Evolutionary conservation across 2,329 filamentous ascomycete genomes (phyloP).

Genomic region (Hypoxylon sp.): DNA sequence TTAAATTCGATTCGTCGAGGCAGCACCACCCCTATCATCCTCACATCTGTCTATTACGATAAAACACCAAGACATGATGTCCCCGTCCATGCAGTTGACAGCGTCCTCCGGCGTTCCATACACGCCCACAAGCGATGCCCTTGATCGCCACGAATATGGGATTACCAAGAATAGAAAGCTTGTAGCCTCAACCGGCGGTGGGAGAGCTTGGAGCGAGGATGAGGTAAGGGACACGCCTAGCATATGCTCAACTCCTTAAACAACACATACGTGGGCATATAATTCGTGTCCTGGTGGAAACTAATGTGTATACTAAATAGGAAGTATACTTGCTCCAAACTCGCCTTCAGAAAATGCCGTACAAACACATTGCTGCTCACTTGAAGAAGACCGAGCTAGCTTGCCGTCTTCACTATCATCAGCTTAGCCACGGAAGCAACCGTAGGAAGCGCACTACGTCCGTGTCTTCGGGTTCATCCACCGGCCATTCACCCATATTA

Average conservation of each 20-base stretch:
- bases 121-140: slow-evolving; percentile 66
- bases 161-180: slow-evolving; percentile 77
- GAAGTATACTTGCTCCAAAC: slow-evolving; percentile 88
- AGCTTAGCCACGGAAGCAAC: slow-evolving; percentile 85
- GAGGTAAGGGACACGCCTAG: slow-evolving; percentile 70
- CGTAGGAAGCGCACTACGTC: slow-evolving; percentile 83
- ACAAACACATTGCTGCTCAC: slow-evolving; percentile 89
- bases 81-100: slow-evolving; percentile 65
- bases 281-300: slow-evolving; percentile 3
- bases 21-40: slow-evolving; percentile 53
- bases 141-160: slow-evolving; percentile 71
- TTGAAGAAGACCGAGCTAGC: slow-evolving; percentile 90
- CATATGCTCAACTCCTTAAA: slow-evolving; percentile 9
- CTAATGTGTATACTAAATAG: slow-evolving; percentile 59
- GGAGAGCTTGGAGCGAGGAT: slow-evolving; percentile 87
- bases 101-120: slow-evolving; percentile 61
- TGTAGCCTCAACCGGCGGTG: slow-evolving; percentile 76
- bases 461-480: slow-evolving; percentile 75
- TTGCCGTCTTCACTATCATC: slow-evolving; percentile 89
- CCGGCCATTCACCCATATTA: slow-evolving; percentile 66
- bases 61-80: slow-evolving; percentile 59
- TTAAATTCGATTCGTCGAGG: slow-evolving; percentile 55
- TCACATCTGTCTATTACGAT: slow-evolving; percentile 23
- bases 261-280: slow-evolving; percentile 1
- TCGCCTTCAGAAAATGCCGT: slow-evolving; percentile 88